These are phyloP conservation scores for Nematocida homosporus DNA, from an alignment of 371 early-diverging fungal species.

Conservation along the genomic window DNA sequence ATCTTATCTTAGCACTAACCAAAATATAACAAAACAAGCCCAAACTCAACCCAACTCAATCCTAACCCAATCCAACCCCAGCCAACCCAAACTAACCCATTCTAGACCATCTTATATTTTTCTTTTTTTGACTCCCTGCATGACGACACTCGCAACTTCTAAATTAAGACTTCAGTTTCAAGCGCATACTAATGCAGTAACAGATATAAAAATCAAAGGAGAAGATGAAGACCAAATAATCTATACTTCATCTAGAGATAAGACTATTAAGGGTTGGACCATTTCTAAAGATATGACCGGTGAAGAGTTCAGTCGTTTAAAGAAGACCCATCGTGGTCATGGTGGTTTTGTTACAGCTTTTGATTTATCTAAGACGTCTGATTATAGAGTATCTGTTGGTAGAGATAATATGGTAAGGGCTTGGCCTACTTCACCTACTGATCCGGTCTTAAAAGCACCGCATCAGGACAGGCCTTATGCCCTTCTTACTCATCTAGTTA, in stretches of 20 bases:
- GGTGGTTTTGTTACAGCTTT: constrained; percentile 54
- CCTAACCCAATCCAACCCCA: too few relatives aligned
- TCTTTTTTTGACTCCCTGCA: constrained; percentile 64
- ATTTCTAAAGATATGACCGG: constrained; percentile 49
- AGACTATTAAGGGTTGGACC: constrained; percentile 54
- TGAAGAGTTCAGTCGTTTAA: constrained; percentile 32
- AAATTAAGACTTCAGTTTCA: constrained; percentile 49
- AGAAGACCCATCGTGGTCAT: constrained; percentile 57
- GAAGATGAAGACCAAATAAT: constrained; percentile 34
- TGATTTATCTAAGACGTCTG: constrained; percentile 26
- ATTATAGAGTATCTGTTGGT: constrained; percentile 61
- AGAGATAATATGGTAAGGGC: constrained; percentile 56
- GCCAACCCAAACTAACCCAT: too few relatives aligned
- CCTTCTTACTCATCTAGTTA: constrained; percentile 54
- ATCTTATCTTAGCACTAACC: too few relatives aligned
- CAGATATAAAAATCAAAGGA: constrained; percentile 51
- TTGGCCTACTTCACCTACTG: constrained; percentile 44
- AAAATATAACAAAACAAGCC: too few relatives aligned
- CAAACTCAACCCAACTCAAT: too few relatives aligned
- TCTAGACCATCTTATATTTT: constrained; percentile 57
- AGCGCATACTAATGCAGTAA: constrained; percentile 59
- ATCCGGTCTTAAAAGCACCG: background rate
- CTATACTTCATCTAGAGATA: constrained; percentile 62
- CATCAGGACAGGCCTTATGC: constrained; percentile 34
- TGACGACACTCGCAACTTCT: constrained; percentile 55